Base-by-base conservation (phyloP, 805 yeast species). In the Scheffersomyces amazonensis region DNA sequence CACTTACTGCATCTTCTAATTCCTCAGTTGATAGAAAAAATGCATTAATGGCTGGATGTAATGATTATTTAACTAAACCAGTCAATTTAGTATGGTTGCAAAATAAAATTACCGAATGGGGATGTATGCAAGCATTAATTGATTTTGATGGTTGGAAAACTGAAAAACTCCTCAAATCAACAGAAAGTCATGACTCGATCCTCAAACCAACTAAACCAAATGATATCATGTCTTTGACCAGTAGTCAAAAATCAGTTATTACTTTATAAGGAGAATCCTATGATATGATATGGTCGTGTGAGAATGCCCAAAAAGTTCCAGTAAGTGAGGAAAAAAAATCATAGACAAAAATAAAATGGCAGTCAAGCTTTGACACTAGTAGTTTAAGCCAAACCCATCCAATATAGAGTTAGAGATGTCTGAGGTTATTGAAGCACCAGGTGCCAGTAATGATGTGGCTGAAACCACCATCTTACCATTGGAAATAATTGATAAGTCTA, bases 121-220 rank as follows among this genome's bases (percentile, higher is more conserved):
- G 99, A 0, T 91, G 98, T 61, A 91, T 91, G 98, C 99, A 91
- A 64, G 97, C 97, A 1, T 66, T 91, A 35, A 90, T 91, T 58
- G 95, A 91, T 62, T 91, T 85, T 60, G 96, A 93, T 57, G 91
- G 95, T 27, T 93, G 97, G 95, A 80, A 76, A 36, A 48, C 41
- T 13, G 60, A 55, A 31, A 41, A 49, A 15, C 9, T 27, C 4
- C 17, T 27, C 5, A 27, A 27, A 27, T 27, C 30, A 13, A n/a
- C 17, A 15, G 30, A 27, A 10, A 10, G 13, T 7, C 7, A 24
- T 27, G 30, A 27, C 4, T 5, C 4, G 9, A 20, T 20, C 9
- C 22, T 7, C 9, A 20, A 20, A 9, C 9, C 9, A 9, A 20
- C 6, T 20, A 20, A 20, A 20, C 9, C 22, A 20, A 20, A 5